Conservation (phyloP, 768 basidiomycete genomes). For the Tricholoma hemisulphureum region DNA sequence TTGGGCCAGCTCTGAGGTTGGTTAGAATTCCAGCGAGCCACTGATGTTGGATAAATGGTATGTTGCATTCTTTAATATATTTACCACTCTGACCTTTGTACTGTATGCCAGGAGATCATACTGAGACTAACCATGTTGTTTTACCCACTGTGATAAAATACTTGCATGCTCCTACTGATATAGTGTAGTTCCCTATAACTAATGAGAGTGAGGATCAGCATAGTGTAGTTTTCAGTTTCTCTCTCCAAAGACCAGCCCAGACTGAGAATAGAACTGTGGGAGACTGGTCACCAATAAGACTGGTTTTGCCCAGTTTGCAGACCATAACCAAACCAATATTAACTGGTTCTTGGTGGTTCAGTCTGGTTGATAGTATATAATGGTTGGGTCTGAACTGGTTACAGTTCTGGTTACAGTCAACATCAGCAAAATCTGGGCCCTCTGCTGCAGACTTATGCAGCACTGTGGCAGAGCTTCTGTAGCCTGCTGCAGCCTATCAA, state of each 20-base stretch:
- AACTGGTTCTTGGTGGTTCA: not conserved
- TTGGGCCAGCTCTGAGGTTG: not conserved
- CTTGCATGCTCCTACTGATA: not conserved
- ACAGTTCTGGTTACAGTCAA: not conserved
- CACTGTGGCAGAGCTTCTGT: no score
- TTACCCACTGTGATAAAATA: not conserved
- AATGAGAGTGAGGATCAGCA: not conserved
- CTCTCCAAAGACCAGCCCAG: not conserved
- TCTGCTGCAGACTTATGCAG: no score
- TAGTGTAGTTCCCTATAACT: not conserved
- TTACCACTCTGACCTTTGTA: not conserved
- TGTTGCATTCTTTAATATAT: not conserved
- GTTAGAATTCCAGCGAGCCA: not conserved
- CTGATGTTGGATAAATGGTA: not conserved
- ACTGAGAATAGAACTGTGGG: no score
- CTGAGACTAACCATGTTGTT: not conserved
- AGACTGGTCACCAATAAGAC: no score
- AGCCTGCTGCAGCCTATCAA: no score
- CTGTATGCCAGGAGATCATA: not conserved
- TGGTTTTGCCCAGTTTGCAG: not conserved
- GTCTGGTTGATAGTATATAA: not conserved
- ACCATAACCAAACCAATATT: not conserved
- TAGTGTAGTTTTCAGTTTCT: not conserved
- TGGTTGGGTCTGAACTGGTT: not conserved
- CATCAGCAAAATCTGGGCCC: no score